Evolutionary conservation across 2,329 filamentous ascomycete species (phyloP), one percentile per base, ranked within the genome.

Genomic region (Aspergillus novofumigatus): DNA sequence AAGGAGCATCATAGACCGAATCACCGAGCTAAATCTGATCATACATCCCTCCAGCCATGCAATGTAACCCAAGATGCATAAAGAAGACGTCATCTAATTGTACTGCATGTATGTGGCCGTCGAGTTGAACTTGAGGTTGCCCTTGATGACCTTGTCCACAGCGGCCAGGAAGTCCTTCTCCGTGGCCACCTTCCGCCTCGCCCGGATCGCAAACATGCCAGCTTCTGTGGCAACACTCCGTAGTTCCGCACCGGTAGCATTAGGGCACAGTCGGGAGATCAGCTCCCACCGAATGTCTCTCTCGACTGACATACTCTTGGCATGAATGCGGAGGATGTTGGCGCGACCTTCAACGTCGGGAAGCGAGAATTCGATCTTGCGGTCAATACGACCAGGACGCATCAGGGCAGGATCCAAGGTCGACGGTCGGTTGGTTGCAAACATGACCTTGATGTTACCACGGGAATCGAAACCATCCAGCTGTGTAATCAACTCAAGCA

Each of bases 381-480:
- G 86, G 76, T 97, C 93, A 70, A 97, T 97, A 83, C 93, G 92
- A 32, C 93, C 93, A 10, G 93, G 93, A 79, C 93, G 85, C 92
- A 97, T 97, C 63, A 97, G 83, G 2, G 93, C 93, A n/a, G 93
- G 93, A 72, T 97, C 93, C 55, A 97, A 83, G 3, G 93, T 97
- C 3, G 92, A 96, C 3, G 93, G 93, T 75, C 93, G 84, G 83
- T 97, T 97, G 73, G 93, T 97, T 57, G 93, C 93, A 71, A 97
- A 97, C 93, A 97, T 97, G 77, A 97, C 93, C 79, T 97, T 97
- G 83, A 97, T 97, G 77, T 97, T 97, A 74, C 93, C 93, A 75
- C 93, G 85, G 51, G 92, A 90, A 72, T 97, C 93, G 80, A 97
- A 97, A 62, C 93, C 93, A 71, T 97, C 93, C 49, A 97, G 83